A percentile compares a stretch with the other conserved stretches of the same genome.
Conservation (phyloP, 2,329 filamentous ascomycete genomes). For the Neonectria sp. region DNA sequence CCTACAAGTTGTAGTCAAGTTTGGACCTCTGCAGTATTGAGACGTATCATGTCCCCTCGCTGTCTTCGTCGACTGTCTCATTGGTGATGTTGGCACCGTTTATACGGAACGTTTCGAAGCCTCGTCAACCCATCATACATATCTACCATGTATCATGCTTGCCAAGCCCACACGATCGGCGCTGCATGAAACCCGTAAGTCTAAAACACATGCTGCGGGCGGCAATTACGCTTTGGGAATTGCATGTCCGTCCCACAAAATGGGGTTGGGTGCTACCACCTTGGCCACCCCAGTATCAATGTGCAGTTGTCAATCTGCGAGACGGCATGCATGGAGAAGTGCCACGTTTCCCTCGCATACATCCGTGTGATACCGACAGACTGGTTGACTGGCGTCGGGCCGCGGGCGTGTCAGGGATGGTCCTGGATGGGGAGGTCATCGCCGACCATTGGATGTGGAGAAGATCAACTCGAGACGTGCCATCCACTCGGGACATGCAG, state of each 20-base stretch:
- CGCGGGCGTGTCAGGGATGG: background rate
- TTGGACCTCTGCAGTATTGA: background rate
- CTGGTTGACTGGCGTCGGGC: background rate
- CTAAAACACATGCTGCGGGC: background rate
- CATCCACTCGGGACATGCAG: background rate
- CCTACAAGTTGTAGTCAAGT: background rate
- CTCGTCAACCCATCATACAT: background rate
- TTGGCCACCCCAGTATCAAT: background rate
- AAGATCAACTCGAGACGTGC: background rate
- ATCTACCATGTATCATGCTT: background rate
- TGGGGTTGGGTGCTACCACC: background rate
- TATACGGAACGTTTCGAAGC: background rate
- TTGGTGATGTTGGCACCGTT: background rate
- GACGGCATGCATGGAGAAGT: background rate
- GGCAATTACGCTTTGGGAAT: background rate
- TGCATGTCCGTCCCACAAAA: constrained; percentile 2
- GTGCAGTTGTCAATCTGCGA: background rate
- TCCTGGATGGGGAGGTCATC: background rate
- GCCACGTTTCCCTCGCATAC: background rate
- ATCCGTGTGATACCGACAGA: background rate
- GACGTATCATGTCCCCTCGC: background rate
- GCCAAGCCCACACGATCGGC: background rate
- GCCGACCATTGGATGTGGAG: background rate
- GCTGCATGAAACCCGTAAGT: background rate
- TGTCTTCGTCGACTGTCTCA: background rate